Conservation (phyloP, 805 yeast genomes). For the Sugiyamaella smithiae region DNA sequence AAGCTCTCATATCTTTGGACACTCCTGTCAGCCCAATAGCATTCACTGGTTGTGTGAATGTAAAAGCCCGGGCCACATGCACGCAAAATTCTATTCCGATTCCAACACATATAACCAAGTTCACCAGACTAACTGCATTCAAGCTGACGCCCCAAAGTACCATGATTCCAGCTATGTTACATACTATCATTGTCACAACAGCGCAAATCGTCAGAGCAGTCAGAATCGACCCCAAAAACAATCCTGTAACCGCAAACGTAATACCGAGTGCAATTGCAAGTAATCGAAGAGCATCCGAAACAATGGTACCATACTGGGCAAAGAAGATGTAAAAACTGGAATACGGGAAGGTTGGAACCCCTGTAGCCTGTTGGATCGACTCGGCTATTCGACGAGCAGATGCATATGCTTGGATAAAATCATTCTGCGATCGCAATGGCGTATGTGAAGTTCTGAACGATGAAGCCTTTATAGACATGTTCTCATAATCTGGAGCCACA, state of each 20-base stretch:
- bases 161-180: slow-evolving; percentile 80
- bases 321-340: slow-evolving; percentile 92
- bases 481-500: slow-evolving; percentile 43
- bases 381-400: slow-evolving; percentile 65
- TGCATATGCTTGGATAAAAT: slow-evolving; percentile 76
- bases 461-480: slow-evolving; percentile 48
- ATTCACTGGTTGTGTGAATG: slow-evolving; percentile 41
- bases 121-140: slow-evolving; percentile 88
- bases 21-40: slow-evolving; percentile 29
- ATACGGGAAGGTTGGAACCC: slow-evolving; percentile 73
- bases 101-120: slow-evolving; percentile 88
- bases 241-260: slow-evolving; percentile 51
- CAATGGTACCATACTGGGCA: slow-evolving; percentile 76
- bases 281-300: slow-evolving; percentile 54
- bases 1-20: slow-evolving; percentile 38
- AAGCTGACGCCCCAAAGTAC: slow-evolving; percentile 68
- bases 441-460: slow-evolving; percentile 77
- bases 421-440: slow-evolving; percentile 78
- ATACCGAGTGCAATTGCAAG: slow-evolving; percentile 48
- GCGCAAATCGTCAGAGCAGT: slow-evolving; percentile 55
- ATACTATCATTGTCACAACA: slow-evolving; percentile 62
- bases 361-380: slow-evolving; percentile 41
- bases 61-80: slow-evolving; percentile 79
- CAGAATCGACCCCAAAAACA: slow-evolving; percentile 63
- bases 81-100: slow-evolving; percentile 90